These are phyloP conservation scores for Benincasa hispida DNA, from an alignment of 306 rosid genomes.

Conservation along the genomic window DNA sequence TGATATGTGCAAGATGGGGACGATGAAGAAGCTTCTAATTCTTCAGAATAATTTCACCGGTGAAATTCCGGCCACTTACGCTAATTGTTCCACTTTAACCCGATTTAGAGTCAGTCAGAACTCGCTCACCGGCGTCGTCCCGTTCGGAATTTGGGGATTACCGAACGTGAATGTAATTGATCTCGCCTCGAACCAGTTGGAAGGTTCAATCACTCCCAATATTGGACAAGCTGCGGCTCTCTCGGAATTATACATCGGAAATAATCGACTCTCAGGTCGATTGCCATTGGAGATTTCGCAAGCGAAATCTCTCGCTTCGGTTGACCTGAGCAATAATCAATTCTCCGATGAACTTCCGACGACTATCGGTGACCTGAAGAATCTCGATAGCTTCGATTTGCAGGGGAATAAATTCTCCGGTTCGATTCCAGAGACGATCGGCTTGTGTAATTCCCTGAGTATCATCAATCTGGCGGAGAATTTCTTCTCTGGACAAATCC, in stretches of 20 bases:
- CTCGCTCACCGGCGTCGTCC: conserved; percentile 60
- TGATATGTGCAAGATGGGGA: conserved; percentile 60
- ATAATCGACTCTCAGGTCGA: conserved; percentile 47
- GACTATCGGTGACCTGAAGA: conserved; percentile 39
- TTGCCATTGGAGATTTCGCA: conserved; percentile 46
- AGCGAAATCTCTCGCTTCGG: conserved; percentile 33
- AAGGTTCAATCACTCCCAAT: conserved; percentile 46
- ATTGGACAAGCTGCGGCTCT: conserved; percentile 46
- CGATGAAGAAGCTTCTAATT: conserved; percentile 29
- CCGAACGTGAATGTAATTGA: conserved; percentile 47
- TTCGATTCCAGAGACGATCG: conserved; percentile 47
- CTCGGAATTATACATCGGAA: conserved; percentile 18
- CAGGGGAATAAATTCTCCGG: conserved; percentile 46
- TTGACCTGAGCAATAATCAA: conserved; percentile 44
- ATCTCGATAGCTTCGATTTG: conserved; percentile 36
- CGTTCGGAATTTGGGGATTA: conserved; percentile 65
- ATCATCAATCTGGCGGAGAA: conserved; percentile 46
- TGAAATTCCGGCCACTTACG: conserved; percentile 53
- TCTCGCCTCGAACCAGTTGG: conserved; percentile 33
- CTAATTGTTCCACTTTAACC: conserved; percentile 24
- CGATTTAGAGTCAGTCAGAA: conserved; percentile 62
- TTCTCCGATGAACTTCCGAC: conserved; percentile 46
- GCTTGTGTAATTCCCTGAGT: conserved; percentile 34
- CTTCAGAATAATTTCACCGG: conserved; percentile 80
- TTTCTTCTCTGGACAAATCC: conserved; percentile 39